Percentiles rank a stretch among this genome's conserved stretches.
Evolutionary conservation across 2,329 filamentous ascomycete genomes (phyloP).

Genomic region (Aspergillus amoenus): DNA sequence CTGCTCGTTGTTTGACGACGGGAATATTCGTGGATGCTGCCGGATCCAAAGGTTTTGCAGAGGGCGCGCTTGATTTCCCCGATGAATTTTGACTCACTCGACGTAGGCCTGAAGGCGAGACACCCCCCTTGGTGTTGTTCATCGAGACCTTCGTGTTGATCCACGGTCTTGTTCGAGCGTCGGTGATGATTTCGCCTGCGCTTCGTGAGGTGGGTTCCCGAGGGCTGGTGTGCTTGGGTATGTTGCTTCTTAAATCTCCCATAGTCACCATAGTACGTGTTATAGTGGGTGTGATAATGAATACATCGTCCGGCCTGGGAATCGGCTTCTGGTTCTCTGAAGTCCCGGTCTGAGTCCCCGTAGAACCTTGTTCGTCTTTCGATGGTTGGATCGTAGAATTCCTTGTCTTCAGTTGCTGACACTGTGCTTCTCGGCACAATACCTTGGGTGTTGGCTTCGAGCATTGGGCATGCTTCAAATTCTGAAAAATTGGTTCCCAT

Average conservation of each 20-base stretch:
- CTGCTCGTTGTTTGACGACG: constrained; percentile 14
- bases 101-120: constrained; percentile 28
- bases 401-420: constrained; percentile 17
- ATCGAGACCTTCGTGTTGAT: background rate
- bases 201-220: constrained; percentile 19
- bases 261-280: constrained; percentile 40
- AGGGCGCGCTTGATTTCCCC: constrained; percentile 24
- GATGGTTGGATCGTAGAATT: constrained; percentile 18
- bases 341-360: constrained; percentile 12
- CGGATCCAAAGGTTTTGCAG: constrained; percentile 21
- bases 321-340: constrained; percentile 15
- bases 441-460: constrained; percentile 30
- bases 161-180: constrained; percentile 20
- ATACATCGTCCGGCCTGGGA: constrained; percentile 31
- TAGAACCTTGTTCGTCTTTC: constrained; percentile 26
- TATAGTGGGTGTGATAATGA: constrained; percentile 43
- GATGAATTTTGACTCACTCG: constrained; percentile 24
- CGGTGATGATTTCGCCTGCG: constrained; percentile 29
- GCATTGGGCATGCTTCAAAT: constrained; percentile 36
- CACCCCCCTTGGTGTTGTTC: constrained; percentile 18
- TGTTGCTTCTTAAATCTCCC: constrained; percentile 21
- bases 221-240: constrained; percentile 14
- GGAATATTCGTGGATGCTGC: constrained; percentile 15
- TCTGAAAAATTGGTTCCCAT: constrained; percentile 31
- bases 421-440: constrained; percentile 24